phyloP scores from a whole-genome alignment of 148 eudicot genomes.

The Pouteria glomerata region DNA sequence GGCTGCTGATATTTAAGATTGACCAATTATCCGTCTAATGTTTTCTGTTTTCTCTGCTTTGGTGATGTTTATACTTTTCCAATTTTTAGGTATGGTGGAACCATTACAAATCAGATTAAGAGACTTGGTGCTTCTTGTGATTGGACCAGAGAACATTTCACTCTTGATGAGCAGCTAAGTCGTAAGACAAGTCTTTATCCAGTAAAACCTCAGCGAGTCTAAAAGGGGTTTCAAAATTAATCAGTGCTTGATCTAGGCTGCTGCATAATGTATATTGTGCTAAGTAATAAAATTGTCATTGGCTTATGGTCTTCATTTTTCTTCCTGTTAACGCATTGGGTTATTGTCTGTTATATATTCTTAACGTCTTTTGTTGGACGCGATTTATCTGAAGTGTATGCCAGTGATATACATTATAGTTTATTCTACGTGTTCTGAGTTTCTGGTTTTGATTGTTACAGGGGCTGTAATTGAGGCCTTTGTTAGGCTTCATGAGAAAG shows the following conservation, averaged over 20 bases:
- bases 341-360: background rate
- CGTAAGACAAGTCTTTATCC: constrained; percentile 69
- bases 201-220: constrained; percentile 15
- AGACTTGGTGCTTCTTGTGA: constrained; percentile 99
- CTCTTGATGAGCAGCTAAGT: constrained; percentile 98
- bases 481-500: constrained; percentile 97
- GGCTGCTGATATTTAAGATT: background rate
- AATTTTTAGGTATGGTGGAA: constrained; percentile 82
- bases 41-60: background rate
- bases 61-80: constrained; percentile 6
- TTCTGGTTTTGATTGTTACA: constrained; percentile 32
- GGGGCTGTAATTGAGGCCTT: constrained; percentile 96
- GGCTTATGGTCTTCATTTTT: background rate
- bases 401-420: background rate
- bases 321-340: background rate
- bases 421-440: constrained; percentile 12
- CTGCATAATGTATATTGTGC: background rate
- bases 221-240: background rate
- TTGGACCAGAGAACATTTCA: constrained; percentile 92
- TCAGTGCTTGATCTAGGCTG: background rate
- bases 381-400: background rate
- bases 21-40: background rate
- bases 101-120: constrained; percentile 92
- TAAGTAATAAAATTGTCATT: background rate
- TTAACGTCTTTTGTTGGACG: background rate